Base-by-base conservation (phyloP, 768 basidiomycete genomes). In the Rubroboletus satanas region DNA sequence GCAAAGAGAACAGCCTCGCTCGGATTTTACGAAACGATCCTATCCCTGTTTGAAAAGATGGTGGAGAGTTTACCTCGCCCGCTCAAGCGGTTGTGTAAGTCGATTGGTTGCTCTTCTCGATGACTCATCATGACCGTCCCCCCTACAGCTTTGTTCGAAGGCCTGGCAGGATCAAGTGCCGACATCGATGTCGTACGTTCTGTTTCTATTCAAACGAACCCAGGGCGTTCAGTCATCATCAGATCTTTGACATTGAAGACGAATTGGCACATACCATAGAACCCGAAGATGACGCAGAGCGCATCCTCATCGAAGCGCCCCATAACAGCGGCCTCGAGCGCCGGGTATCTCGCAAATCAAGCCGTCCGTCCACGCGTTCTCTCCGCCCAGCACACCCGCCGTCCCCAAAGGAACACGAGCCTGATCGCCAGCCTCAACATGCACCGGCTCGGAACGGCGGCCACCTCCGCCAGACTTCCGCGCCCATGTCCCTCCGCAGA, bases 191-290 rank as follows among this genome's bases (percentile, higher is more conserved):
- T 83, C 7, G 90, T 91, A 65, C 18, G 83, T 51, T 33, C 17
- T 28, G 14, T 51, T 38, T 51, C 36, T 35, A 26, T 52, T 21
- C 11, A 18, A 17, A 15, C 11, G 1, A 14, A n/a, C 12, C 0
- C 15, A 23, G 21, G 21, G 38, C 17, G 17, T 49, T 64, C 23
- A 63, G 6, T 18, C 8, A 49, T 17, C 23, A 18, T 41, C 51
- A 90, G 85, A 83, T 93, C 18, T 93, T 93, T 62, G 88, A 92
- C 58, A 77, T 93, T 11, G 86, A 86, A 63, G 86, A 88, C 17
- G 82, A 86, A 47, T 73, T 63, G 42, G 56, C 33, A 45, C 58
- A 33, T 39, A 17, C 28, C 5, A 29, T 45, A 4, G 64, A 36
- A 5, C 33, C 46, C 0, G 61, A 66, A 36, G 58, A 54, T 7